A percentile compares a stretch with the other conserved stretches of the same genome.
Conservation (phyloP, 352 stramenopile species). For the Pythium chondricola region DNA sequence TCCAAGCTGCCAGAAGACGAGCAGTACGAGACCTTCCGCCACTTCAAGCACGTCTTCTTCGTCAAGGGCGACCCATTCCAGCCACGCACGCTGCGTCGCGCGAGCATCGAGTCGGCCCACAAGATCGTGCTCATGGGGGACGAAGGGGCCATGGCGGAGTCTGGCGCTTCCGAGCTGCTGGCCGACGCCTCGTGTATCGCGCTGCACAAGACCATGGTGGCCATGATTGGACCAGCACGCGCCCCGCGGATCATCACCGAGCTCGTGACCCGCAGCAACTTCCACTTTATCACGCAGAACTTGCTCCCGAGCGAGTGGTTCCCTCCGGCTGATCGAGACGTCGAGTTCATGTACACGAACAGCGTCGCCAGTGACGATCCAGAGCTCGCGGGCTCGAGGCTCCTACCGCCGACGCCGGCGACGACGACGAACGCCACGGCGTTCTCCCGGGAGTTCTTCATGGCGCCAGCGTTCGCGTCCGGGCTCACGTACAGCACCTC, state of each 20-base stretch:
- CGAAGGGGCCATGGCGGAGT: slow-evolving; percentile 46
- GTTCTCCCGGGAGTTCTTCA: slow-evolving; percentile 76
- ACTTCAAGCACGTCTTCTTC: slow-evolving; percentile 72
- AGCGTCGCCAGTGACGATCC: slow-evolving; percentile 16
- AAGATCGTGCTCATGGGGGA: slow-evolving; percentile 71
- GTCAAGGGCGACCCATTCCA: slow-evolving; percentile 60
- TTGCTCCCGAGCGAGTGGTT: slow-evolving; percentile 69
- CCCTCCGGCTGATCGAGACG: slow-evolving; percentile 7
- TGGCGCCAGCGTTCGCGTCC: slow-evolving; percentile 76
- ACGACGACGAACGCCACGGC: slow-evolving; percentile 30
- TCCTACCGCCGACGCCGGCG: neutral
- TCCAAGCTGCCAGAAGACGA: slow-evolving; percentile 47
- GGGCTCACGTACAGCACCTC: slow-evolving; percentile 81
- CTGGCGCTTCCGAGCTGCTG: slow-evolving; percentile 59
- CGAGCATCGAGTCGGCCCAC: slow-evolving; percentile 53
- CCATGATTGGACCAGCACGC: slow-evolving; percentile 48
- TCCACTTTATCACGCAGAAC: slow-evolving; percentile 82
- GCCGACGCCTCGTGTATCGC: slow-evolving; percentile 72
- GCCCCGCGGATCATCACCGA: slow-evolving; percentile 71
- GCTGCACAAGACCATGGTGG: slow-evolving; percentile 78
- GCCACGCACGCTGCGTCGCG: slow-evolving; percentile 47
- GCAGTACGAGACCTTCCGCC: slow-evolving; percentile 54
- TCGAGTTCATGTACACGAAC: no score
- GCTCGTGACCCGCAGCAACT: slow-evolving; percentile 71
- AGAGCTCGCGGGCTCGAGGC: slow-evolving; percentile 3